Conservation (phyloP, 768 basidiomycete genomes). For the Phylloporus scabripes region DNA sequence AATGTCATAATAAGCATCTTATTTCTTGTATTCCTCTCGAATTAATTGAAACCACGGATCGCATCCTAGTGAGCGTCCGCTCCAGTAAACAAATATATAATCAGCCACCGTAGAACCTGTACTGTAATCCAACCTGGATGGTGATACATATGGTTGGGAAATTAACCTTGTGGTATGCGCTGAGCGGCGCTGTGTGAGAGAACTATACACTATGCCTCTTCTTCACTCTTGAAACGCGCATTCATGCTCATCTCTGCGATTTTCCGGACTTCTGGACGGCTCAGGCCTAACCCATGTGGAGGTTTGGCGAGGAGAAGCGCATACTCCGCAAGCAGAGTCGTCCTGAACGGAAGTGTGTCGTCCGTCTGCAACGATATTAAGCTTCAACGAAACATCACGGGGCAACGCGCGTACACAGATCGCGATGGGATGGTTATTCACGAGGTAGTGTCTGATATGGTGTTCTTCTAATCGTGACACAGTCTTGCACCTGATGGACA, state of each 20-base stretch:
- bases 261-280: conserved; percentile 46
- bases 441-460: conserved; percentile 65
- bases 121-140: too few relatives aligned
- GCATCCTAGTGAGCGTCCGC: too few relatives aligned
- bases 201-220: not conserved
- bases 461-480: conserved; percentile 60
- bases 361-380: conserved; percentile 54
- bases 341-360: conserved; percentile 74
- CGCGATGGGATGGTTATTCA: conserved; percentile 58
- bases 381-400: not conserved
- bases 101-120: too few relatives aligned
- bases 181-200: too few relatives aligned
- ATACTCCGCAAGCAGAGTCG: conserved; percentile 70
- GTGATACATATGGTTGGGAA: too few relatives aligned
- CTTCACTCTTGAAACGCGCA: conserved; percentile 17
- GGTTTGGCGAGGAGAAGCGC: conserved; percentile 67
- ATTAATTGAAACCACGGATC: too few relatives aligned
- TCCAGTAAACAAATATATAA: too few relatives aligned
- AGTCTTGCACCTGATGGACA: conserved; percentile 55
- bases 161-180: too few relatives aligned
- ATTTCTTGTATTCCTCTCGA: too few relatives aligned
- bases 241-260: conserved; percentile 62
- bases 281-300: conserved; percentile 69
- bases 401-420: conserved; percentile 56
- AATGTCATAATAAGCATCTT: too few relatives aligned